Base-by-base conservation (phyloP, 2,329 filamentous ascomycete species). In the Cryphonectria carpinicola region DNA sequence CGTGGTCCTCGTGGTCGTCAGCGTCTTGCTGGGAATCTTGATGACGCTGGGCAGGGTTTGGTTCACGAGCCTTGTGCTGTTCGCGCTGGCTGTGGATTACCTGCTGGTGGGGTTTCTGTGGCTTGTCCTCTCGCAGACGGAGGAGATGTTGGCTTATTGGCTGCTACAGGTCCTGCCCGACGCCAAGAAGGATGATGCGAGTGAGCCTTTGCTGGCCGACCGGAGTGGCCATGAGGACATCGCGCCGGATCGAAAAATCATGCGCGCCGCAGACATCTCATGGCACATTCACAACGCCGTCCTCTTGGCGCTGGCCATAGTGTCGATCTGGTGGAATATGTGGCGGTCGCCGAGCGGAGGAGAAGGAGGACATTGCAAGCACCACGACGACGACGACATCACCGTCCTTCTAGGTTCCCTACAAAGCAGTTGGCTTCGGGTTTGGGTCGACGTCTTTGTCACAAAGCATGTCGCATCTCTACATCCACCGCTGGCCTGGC, bases 321-420 rank as follows among this genome's bases (percentile, higher is more conserved):
- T 84, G 7, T 79, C 83, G 1, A 84, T 84, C 28, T 83, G 78
- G 76, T 85, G 83, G 83, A 85, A 85, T 68, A 78, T 82, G 32
- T 84, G 83, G 83, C 75, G 84, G 1, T 84, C 83, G 1, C 79
- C 80, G 0, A 79, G 77, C 19, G 75, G 79, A 54, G 83, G 82
- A 32, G 77, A 79, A 71, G 75, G 79, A 54, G 83, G 82, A 32
- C 77, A 79, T 71, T 85, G 83, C 70, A 60, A 68, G 28, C 60
- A 67, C 67, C 60, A 70, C 22, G 37, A 43, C 41, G 14, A 43
- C 14, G 41, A 43, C 43, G 19, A 17, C 43, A 6, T 66, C 8
- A 62, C 71, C 17, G 46, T 71, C 1, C 32, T 56, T 2, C 25
- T 62, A 13, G n/a, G 68, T 5, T 39, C 71, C 3, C 74, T 77